A percentile compares a stretch with the other conserved stretches of the same genome.
Conservation (phyloP, 2,329 filamentous ascomycete species). For the Colletotrichum musae region DNA sequence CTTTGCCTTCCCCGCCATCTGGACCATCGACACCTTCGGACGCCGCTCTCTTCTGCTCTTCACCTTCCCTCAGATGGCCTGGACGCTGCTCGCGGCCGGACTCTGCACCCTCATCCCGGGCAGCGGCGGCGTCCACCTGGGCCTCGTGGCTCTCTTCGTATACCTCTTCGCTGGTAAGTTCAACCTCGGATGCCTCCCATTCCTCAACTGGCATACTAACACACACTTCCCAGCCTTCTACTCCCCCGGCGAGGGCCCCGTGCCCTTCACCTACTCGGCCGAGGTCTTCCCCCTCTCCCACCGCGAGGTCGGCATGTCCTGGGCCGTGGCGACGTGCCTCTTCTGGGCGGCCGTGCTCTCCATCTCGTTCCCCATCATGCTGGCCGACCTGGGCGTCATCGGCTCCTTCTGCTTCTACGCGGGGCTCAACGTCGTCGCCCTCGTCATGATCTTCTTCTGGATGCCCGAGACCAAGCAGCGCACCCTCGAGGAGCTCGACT, state of each 20-base stretch:
- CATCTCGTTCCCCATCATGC: slow-evolving; percentile 66
- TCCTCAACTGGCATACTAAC: background rate
- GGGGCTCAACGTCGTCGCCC: slow-evolving; percentile 67
- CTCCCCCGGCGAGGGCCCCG: slow-evolving; percentile 71
- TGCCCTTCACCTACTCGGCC: slow-evolving; percentile 73
- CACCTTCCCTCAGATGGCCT: slow-evolving; percentile 78
- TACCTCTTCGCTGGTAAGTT: slow-evolving; percentile 70
- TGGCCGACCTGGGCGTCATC: slow-evolving; percentile 50
- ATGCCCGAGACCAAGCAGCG: slow-evolving; percentile 73
- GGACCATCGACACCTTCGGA: slow-evolving; percentile 78
- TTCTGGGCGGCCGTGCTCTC: slow-evolving; percentile 67
- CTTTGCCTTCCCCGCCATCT: slow-evolving; percentile 76
- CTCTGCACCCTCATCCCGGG: slow-evolving; percentile 55
- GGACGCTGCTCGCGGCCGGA: slow-evolving; percentile 65
- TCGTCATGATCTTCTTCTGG: slow-evolving; percentile 70
- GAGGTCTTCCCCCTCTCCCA: slow-evolving; percentile 76
- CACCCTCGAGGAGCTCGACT: slow-evolving; percentile 63
- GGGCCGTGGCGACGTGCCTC: slow-evolving; percentile 72
- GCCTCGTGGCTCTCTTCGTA: slow-evolving; percentile 73
- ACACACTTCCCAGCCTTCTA: slow-evolving; percentile 63
- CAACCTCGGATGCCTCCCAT: background rate
- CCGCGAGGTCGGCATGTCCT: slow-evolving; percentile 75
- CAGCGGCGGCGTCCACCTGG: slow-evolving; percentile 59
- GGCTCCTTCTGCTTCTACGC: slow-evolving; percentile 68
- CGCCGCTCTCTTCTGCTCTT: slow-evolving; percentile 73